These are phyloP conservation scores for Candida suzukii DNA, from an alignment of 805 yeast genomes.

Conservation along the genomic window DNA sequence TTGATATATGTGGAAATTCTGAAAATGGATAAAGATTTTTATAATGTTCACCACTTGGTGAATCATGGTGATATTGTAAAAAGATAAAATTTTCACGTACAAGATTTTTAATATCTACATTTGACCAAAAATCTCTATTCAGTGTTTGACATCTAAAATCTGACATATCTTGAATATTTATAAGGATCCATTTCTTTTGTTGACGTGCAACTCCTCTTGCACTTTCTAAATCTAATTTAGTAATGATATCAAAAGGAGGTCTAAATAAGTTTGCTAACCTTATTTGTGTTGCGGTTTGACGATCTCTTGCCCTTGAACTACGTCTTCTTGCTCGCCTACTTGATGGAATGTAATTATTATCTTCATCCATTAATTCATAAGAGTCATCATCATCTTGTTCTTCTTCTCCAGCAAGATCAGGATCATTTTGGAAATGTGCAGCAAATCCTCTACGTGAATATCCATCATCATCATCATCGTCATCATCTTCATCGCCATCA, in stretches of 20 bases:
- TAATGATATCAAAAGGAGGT: slow-evolving; percentile 90
- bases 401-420: slow-evolving; percentile 8
- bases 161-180: slow-evolving; percentile 80
- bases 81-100: slow-evolving; percentile 70
- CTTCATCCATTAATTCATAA: slow-evolving; percentile 32
- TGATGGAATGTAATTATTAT: slow-evolving; percentile 30
- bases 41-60: slow-evolving; percentile 68
- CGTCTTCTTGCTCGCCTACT: slow-evolving; percentile 26
- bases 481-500: slow-evolving; percentile 26
- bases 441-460: slow-evolving; percentile 29
- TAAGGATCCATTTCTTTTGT: slow-evolving; percentile 70
- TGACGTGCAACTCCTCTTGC: slow-evolving; percentile 66
- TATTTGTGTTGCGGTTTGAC: slow-evolving; percentile 40
- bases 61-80: slow-evolving; percentile 76
- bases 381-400: slow-evolving; percentile 13
- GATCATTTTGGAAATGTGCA: no score
- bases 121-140: slow-evolving; percentile 92
- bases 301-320: slow-evolving; percentile 17
- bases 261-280: slow-evolving; percentile 77
- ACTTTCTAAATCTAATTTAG: slow-evolving; percentile 56
- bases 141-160: slow-evolving; percentile 86
- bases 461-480: slow-evolving; percentile 28
- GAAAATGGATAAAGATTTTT: slow-evolving; percentile 63
- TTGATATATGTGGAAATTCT: slow-evolving; percentile 81
- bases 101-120: slow-evolving; percentile 51